These are phyloP conservation scores for Chaetomium sp. DNA, from an alignment of 2,329 filamentous ascomycete species.

Conservation along the genomic window DNA sequence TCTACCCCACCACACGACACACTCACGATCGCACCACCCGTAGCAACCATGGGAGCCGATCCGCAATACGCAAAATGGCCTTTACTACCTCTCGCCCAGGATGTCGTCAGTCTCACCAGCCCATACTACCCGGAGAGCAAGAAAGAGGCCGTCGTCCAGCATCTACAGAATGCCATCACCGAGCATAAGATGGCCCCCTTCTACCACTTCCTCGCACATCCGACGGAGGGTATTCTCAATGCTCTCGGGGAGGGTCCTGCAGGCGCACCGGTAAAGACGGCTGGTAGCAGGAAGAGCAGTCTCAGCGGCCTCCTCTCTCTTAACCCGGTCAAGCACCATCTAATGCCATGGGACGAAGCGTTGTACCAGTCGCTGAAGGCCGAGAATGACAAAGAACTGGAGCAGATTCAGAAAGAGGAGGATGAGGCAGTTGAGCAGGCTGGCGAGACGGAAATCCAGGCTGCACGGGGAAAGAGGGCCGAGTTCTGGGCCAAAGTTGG, in stretches of 20 bases:
- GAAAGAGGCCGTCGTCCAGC: slow-evolving; percentile 66
- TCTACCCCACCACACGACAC: too few relatives aligned
- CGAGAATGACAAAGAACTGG: slow-evolving; percentile 72
- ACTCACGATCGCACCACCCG: slow-evolving; percentile 3
- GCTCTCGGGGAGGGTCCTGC: slow-evolving; percentile 57
- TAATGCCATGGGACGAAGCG: slow-evolving; percentile 85
- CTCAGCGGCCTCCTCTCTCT: slow-evolving; percentile 65
- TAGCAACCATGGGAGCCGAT: slow-evolving; percentile 63
- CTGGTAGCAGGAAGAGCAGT: slow-evolving; percentile 58
- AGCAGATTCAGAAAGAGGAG: slow-evolving; percentile 73
- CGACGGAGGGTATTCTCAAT: slow-evolving; percentile 76
- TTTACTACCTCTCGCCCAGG: slow-evolving; percentile 71
- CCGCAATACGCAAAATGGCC: slow-evolving; percentile 83
- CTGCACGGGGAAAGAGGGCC: slow-evolving; percentile 86
- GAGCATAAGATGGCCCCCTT: slow-evolving; percentile 84
- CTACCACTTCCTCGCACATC: slow-evolving; percentile 78
- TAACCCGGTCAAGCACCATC: slow-evolving; percentile 54
- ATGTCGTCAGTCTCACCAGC: slow-evolving; percentile 82
- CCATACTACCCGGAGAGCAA: slow-evolving; percentile 58
- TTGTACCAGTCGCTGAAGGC: slow-evolving; percentile 72
- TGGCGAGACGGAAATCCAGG: slow-evolving; percentile 90
- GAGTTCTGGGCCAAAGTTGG: slow-evolving; percentile 95
- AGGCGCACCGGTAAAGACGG: slow-evolving; percentile 48
- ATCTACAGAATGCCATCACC: slow-evolving; percentile 73
- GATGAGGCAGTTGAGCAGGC: slow-evolving; percentile 94